These are phyloP conservation scores for Ceratocystis albifundus DNA, from an alignment of 2,329 filamentous ascomycete genomes.

Conservation along the genomic window DNA sequence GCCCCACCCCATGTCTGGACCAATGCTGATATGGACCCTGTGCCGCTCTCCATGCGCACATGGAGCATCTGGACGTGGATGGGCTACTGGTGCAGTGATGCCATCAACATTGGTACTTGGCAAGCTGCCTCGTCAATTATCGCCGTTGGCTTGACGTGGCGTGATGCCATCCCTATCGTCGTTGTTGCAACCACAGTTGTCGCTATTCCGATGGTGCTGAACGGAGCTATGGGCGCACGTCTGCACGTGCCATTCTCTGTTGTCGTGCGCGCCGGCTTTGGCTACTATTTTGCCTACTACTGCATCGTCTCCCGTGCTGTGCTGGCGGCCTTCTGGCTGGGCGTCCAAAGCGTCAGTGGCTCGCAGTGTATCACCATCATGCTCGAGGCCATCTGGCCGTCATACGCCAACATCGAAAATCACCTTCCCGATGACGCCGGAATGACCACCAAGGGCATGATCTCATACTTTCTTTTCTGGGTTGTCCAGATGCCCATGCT, in stretches of 20 bases:
- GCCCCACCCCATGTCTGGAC: slow-evolving; percentile 28
- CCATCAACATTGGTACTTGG: slow-evolving; percentile 22
- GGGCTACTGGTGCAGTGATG: slow-evolving; percentile 39
- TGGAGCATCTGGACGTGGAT: slow-evolving; percentile 37
- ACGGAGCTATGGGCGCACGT: slow-evolving; percentile 35
- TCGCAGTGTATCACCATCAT: slow-evolving; percentile 28
- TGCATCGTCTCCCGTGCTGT: slow-evolving; percentile 34
- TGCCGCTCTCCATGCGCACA: slow-evolving; percentile 33
- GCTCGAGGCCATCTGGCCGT: slow-evolving; percentile 33
- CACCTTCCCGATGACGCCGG: slow-evolving; percentile 31
- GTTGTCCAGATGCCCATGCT: slow-evolving; percentile 36
- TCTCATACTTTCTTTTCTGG: slow-evolving; percentile 39
- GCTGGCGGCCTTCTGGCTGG: slow-evolving; percentile 37
- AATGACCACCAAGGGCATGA: slow-evolving; percentile 31
- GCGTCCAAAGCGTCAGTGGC: slow-evolving; percentile 34
- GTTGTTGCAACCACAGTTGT: slow-evolving; percentile 36
- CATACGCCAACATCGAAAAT: slow-evolving; percentile 32
- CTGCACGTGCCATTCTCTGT: slow-evolving; percentile 34
- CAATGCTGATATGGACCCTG: slow-evolving; percentile 31
- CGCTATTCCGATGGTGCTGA: slow-evolving; percentile 36
- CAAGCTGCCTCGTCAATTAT: slow-evolving; percentile 30
- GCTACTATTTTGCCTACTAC: slow-evolving; percentile 34
- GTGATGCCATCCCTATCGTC: slow-evolving; percentile 36
- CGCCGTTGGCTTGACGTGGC: slow-evolving; percentile 35
- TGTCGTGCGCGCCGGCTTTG: slow-evolving; percentile 33